phyloP scores from a whole-genome alignment of 208 protist species.

The Acanthamoeba castellanii region DNA sequence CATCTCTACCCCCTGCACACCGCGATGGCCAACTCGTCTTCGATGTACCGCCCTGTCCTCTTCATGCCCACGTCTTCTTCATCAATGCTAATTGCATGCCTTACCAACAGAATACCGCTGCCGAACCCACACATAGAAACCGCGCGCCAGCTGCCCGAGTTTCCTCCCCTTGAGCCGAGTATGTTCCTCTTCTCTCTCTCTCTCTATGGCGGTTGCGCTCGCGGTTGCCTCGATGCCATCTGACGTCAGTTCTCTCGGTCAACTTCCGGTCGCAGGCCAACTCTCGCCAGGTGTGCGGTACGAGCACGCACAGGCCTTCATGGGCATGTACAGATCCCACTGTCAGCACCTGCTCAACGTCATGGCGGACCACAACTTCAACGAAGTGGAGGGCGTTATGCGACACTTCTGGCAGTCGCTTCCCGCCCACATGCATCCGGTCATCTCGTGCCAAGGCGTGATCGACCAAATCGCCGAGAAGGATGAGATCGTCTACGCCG shows the following conservation, averaged over 20 bases:
- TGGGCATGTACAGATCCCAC: slow-evolving; percentile 44
- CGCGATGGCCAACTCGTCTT: background rate
- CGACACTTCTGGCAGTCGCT: slow-evolving; percentile 71
- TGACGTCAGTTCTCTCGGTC: too few species aligned
- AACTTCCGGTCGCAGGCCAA: background rate
- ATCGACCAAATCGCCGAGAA: slow-evolving; percentile 53
- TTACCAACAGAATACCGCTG: background rate
- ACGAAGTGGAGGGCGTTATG: slow-evolving; percentile 34
- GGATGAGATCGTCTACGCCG: slow-evolving; percentile 65
- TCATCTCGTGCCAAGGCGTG: slow-evolving; percentile 13
- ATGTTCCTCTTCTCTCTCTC: background rate
- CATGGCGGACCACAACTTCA: slow-evolving; percentile 29
- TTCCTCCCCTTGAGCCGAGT: background rate
- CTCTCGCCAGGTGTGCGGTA: background rate
- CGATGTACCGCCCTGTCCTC: background rate
- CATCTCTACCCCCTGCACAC: background rate
- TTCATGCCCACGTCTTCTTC: too few species aligned
- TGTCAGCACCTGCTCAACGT: slow-evolving; percentile 65
- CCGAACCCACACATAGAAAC: background rate
- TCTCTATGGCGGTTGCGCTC: too few species aligned
- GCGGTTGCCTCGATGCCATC: too few species aligned
- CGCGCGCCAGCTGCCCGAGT: background rate
- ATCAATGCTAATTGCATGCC: background rate
- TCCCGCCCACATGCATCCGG: background rate
- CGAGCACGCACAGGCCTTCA: slow-evolving; percentile 36